Conservation (phyloP, 257 asterid genomes). For the Osmanthus fragrans region DNA sequence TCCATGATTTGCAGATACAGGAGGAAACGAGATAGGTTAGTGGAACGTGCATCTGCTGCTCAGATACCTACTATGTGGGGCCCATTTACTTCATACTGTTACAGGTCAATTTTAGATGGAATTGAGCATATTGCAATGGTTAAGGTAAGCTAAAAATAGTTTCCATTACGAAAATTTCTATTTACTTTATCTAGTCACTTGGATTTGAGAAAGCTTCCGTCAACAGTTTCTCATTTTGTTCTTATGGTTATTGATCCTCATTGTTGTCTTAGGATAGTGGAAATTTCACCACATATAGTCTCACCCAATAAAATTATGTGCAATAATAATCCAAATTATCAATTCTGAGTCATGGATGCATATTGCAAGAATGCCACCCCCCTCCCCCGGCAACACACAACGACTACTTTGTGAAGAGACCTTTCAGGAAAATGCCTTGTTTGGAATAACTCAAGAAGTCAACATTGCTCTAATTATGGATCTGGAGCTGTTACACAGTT, state of each 20-base stretch:
- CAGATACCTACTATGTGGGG: constrained; percentile 91
- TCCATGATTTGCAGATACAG: background rate
- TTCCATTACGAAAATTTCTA: constrained; percentile 9
- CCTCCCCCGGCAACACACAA: no score
- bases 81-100: constrained; percentile 82
- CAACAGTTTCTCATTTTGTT: background rate
- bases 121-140: constrained; percentile 98
- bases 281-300: background rate
- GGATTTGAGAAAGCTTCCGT: background rate
- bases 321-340: background rate
- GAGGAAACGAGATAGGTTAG: no score
- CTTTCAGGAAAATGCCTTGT: background rate
- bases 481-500: background rate
- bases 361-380: no score
- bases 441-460: background rate
- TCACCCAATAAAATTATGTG: background rate
- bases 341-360: background rate
- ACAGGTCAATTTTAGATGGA: constrained; percentile 78
- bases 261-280: background rate
- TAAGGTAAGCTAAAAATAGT: constrained; percentile 42
- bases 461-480: background rate
- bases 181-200: background rate
- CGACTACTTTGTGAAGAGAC: no score
- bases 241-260: background rate
- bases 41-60: no score